Evolutionary conservation across 495 filamentous ascomycete genomes (phyloP).

Genomic region (Extremus antarcticus): DNA sequence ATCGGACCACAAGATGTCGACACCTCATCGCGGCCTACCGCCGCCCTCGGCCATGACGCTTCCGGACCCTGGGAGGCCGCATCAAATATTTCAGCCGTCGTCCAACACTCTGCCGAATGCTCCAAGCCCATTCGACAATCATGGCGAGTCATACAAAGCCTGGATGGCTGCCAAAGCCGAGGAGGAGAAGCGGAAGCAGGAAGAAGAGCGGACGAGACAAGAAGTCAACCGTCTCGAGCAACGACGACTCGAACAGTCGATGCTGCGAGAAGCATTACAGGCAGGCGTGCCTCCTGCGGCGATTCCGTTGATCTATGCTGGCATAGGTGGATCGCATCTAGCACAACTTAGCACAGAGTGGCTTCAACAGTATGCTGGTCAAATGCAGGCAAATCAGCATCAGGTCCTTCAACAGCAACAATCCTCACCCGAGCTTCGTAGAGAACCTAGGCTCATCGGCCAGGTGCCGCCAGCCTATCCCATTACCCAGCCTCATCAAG

Average conservation of each 20-base stretch:
- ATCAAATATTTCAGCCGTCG: slow-evolving; percentile 2
- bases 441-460: slow-evolving; percentile 35
- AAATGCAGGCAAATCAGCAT: slow-evolving; percentile 33
- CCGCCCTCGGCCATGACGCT: slow-evolving; percentile 59
- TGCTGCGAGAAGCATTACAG: slow-evolving; percentile 67
- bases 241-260: slow-evolving; percentile 70
- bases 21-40: slow-evolving; percentile 65
- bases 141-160: slow-evolving; percentile 68
- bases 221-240: slow-evolving; percentile 68
- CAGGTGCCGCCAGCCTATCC: slow-evolving; percentile 19
- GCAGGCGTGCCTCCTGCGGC: slow-evolving; percentile 76
- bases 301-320: slow-evolving; percentile 82
- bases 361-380: slow-evolving; percentile 55
- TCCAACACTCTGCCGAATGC: slow-evolving; percentile 51
- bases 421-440: slow-evolving; percentile 30
- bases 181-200: slow-evolving; percentile 72
- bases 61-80: slow-evolving; percentile 24
- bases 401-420: slow-evolving; percentile 42
- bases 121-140: slow-evolving; percentile 59
- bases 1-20: slow-evolving; percentile 45
- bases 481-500: slow-evolving; percentile 12
- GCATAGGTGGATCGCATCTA: slow-evolving; percentile 58
- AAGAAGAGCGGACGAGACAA: slow-evolving; percentile 80
- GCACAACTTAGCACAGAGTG: slow-evolving; percentile 54
- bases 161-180: slow-evolving; percentile 78